Evolutionary conservation across 768 basidiomycete genomes (phyloP).

Genomic region (Leccinellum rugosiceps): DNA sequence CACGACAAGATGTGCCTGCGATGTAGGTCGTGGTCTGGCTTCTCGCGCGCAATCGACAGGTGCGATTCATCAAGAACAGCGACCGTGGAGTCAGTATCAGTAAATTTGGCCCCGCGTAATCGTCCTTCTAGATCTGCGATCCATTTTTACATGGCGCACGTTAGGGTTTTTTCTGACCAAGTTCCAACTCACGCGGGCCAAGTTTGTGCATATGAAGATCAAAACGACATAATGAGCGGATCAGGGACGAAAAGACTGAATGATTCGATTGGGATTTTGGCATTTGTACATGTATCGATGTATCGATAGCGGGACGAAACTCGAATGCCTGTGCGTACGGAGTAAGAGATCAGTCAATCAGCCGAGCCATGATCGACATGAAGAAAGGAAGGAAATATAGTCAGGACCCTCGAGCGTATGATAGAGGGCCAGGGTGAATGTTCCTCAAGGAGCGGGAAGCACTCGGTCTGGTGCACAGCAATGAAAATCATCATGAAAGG

Average conservation of each 20-base stretch:
- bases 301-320: neutral
- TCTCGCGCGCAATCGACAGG: conserved; percentile 50
- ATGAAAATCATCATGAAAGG: too few species aligned
- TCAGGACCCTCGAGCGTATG: conserved; percentile 36
- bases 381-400: conserved; percentile 21
- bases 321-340: neutral
- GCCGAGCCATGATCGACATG: neutral
- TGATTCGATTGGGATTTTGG: too few species aligned
- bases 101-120: conserved; percentile 73
- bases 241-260: too few species aligned
- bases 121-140: conserved; percentile 49
- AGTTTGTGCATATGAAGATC: too few species aligned
- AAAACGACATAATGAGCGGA: too few species aligned
- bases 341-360: conserved; percentile 1
- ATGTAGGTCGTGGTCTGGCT: conserved; percentile 62
- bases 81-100: conserved; percentile 89
- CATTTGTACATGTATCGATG: too few species aligned
- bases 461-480: conserved; percentile 38
- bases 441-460: conserved; percentile 32
- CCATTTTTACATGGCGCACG: too few species aligned
- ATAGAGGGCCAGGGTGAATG: conserved; percentile 29
- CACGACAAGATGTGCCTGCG: conserved; percentile 16
- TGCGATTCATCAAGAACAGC: conserved; percentile 91
- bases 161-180: too few species aligned
- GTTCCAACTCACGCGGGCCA: too few species aligned